Evolutionary conservation across 1,284 basidiomycete species (phyloP).

Genomic region (Cutaneotrichosporon arboriforme): DNA sequence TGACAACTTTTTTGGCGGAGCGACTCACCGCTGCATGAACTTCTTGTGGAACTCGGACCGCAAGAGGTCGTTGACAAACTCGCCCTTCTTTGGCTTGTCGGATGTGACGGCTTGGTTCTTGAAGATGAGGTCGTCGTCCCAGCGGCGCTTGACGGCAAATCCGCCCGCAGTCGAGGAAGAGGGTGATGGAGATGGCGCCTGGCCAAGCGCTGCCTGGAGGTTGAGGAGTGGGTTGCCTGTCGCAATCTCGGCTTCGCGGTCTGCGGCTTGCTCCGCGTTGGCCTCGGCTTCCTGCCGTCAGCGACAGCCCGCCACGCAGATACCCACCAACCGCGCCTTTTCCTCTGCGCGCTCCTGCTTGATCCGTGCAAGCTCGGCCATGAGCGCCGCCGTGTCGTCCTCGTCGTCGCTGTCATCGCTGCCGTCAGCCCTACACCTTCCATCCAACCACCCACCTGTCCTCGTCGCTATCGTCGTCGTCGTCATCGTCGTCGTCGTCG

Average conservation of each 20-base stretch:
- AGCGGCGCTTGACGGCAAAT: slow-evolving; percentile 85
- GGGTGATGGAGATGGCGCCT: slow-evolving; percentile 52
- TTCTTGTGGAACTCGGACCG: slow-evolving; percentile 78
- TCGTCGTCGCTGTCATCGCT: slow-evolving; percentile 60
- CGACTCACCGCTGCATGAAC: slow-evolving; percentile 46
- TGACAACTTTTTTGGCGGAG: not conserved
- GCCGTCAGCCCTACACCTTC: slow-evolving; percentile 3
- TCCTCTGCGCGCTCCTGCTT: slow-evolving; percentile 90
- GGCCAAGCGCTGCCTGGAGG: slow-evolving; percentile 77
- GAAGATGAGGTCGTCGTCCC: slow-evolving; percentile 96
- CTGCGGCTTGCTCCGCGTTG: slow-evolving; percentile 59
- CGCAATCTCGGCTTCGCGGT: slow-evolving; percentile 73
- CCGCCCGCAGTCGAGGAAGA: slow-evolving; percentile 27
- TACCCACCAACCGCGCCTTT: slow-evolving; percentile 60
- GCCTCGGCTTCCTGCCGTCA: slow-evolving; percentile 62
- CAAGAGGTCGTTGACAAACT: slow-evolving; percentile 88
- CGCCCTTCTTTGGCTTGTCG: slow-evolving; percentile 62
- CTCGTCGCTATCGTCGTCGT: slow-evolving; percentile 40
- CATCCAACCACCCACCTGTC: slow-evolving; percentile 4
- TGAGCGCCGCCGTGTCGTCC: slow-evolving; percentile 84
- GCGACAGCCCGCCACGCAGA: not conserved
- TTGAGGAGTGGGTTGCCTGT: slow-evolving; percentile 79
- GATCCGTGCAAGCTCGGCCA: slow-evolving; percentile 90
- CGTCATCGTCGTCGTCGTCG: slow-evolving; percentile 34
- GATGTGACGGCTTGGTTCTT: slow-evolving; percentile 82